These are phyloP conservation scores for Paecilomyces dactylethromorphus DNA, from an alignment of 2,329 filamentous ascomycete species.

Conservation along the genomic window DNA sequence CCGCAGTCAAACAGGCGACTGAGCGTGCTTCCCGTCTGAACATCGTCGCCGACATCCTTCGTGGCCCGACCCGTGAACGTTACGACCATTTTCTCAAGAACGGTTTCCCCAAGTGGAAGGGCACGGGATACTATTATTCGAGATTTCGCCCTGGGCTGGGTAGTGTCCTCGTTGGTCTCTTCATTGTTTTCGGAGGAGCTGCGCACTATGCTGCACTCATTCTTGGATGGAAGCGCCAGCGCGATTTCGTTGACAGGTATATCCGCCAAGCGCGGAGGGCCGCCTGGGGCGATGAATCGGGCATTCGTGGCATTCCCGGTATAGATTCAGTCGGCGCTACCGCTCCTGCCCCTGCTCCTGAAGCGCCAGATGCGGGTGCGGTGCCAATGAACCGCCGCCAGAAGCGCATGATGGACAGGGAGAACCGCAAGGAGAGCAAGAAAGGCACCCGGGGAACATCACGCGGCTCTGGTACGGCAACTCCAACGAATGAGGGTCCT, in stretches of 20 bases:
- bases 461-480: constrained; percentile 42
- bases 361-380: constrained; percentile 45
- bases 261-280: constrained; percentile 80
- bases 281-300: constrained; percentile 80
- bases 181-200: constrained; percentile 74
- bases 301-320: constrained; percentile 60
- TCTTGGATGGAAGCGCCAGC: constrained; percentile 82
- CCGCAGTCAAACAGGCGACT: constrained; percentile 71
- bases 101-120: constrained; percentile 94
- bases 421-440: constrained; percentile 60
- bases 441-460: constrained; percentile 35
- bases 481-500: constrained; percentile 44
- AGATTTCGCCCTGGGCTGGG: constrained; percentile 87
- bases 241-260: constrained; percentile 85
- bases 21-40: constrained; percentile 79
- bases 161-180: constrained; percentile 72
- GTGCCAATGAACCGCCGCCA: constrained; percentile 73
- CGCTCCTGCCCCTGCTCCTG: constrained; percentile 37
- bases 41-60: constrained; percentile 78
- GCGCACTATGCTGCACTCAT: constrained; percentile 82
- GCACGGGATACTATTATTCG: constrained; percentile 96
- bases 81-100: constrained; percentile 93
- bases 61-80: constrained; percentile 70
- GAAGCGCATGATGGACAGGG: constrained; percentile 81
- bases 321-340: constrained; percentile 40